Evolutionary conservation across 768 basidiomycete genomes (phyloP).

Genomic region (Suillus decipiens): DNA sequence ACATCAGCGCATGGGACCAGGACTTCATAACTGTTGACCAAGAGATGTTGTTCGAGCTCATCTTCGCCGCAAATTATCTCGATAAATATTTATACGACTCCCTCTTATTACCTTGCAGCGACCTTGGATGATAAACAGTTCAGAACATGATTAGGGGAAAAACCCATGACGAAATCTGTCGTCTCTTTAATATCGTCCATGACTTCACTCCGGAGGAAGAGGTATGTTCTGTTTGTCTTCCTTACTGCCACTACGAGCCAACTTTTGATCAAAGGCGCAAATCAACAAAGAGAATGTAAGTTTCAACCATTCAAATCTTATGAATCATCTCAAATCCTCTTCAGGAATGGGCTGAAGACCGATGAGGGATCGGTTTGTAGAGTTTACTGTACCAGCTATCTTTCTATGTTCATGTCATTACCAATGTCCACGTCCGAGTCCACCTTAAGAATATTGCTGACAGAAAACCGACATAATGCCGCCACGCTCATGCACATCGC

Average conservation of each 20-base stretch:
- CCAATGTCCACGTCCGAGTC: background rate
- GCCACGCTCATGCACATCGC: too few species aligned
- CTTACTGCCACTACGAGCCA: slow-evolving; percentile 59
- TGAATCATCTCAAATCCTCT: slow-evolving; percentile 23
- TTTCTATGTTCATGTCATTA: slow-evolving; percentile 23
- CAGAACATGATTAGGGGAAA: background rate
- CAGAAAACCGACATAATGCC: too few species aligned
- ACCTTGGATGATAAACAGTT: background rate
- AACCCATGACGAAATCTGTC: slow-evolving; percentile 31
- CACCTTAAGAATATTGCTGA: too few species aligned
- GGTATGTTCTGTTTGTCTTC: slow-evolving; percentile 37
- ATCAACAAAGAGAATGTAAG: slow-evolving; percentile 99
- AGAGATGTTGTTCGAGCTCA: background rate
- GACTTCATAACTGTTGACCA: background rate
- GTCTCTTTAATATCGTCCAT: slow-evolving; percentile 70
- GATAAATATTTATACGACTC: background rate
- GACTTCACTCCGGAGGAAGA: slow-evolving; percentile 52
- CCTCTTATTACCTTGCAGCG: background rate
- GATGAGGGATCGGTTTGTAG: slow-evolving; percentile 47
- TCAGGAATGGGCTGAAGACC: slow-evolving; percentile 93
- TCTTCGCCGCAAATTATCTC: slow-evolving; percentile 41
- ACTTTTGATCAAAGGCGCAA: slow-evolving; percentile 75
- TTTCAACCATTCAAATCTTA: slow-evolving; percentile 16
- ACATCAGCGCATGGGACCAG: background rate
- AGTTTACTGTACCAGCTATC: slow-evolving; percentile 21